These are phyloP conservation scores for Lophiotrema nucula DNA, from an alignment of 495 filamentous ascomycete species.

Conservation along the genomic window DNA sequence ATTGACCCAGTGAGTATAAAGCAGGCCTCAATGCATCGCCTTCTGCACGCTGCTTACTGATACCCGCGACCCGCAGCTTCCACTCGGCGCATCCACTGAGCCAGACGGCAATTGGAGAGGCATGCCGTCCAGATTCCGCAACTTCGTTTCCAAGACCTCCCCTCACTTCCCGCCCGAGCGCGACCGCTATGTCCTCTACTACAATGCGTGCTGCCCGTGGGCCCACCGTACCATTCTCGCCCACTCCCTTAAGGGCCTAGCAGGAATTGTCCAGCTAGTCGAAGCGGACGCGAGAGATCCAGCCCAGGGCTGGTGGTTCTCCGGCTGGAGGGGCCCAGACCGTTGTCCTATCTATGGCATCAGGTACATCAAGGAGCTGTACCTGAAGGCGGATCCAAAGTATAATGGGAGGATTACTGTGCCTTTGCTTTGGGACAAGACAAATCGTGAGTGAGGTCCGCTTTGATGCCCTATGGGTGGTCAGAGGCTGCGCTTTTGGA, in stretches of 20 bases:
- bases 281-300: constrained; percentile 60
- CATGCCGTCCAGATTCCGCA: constrained; percentile 34
- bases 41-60: constrained; percentile 8
- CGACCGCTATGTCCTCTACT: constrained; percentile 77
- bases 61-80: neutral
- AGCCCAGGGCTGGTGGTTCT: constrained; percentile 75
- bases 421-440: constrained; percentile 63
- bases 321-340: constrained; percentile 29
- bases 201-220: constrained; percentile 78
- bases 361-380: constrained; percentile 60
- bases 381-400: constrained; percentile 58
- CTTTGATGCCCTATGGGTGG: too few species aligned
- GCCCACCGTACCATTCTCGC: constrained; percentile 75
- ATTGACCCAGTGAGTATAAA: neutral
- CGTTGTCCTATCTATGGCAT: constrained; percentile 46
- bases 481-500: too few species aligned
- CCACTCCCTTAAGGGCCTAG: constrained; percentile 75
- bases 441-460: constrained; percentile 42
- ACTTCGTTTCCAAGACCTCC: constrained; percentile 31
- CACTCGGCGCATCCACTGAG: neutral
- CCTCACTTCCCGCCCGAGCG: constrained; percentile 65
- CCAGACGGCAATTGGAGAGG: neutral
- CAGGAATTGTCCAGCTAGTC: constrained; percentile 67
- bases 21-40: neutral
- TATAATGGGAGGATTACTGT: constrained; percentile 63